Evolutionary conservation across 2,329 filamentous ascomycete genomes (phyloP), one percentile per base, ranked within the genome.

Genomic region (Stagonosporopsis rhizophila): DNA sequence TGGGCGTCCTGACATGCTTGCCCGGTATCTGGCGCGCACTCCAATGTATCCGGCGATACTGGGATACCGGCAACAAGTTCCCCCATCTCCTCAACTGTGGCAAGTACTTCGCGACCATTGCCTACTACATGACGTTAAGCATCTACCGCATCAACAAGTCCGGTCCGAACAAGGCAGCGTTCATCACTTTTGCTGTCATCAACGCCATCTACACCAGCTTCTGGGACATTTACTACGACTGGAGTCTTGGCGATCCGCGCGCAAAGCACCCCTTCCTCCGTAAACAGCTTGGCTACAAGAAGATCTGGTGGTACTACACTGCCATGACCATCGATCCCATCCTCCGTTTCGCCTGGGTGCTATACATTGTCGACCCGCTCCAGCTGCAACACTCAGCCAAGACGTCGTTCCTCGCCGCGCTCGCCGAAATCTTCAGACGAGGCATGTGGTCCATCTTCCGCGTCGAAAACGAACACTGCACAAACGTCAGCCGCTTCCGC

Each of bases 221-320:
- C 38, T 99, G 95, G 95, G 95, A 99, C 72, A 79, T 99, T 1
- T 87, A 92, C 62, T 97, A 98, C 90, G 95, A 99, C 75, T 98
- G 95, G 83, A 95, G 90, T 70, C 82, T 97, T n/a, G 83, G 94
- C 3, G 92, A 97, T 66, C 83, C 89, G 0, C 86, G 88, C 52
- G 85, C 90, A 0, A 84, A 85, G 11, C 81, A 90, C 62, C 83
- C 80, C 0, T 77, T 79, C 55, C 67, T 84, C 11, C 89, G 95
- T 6, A 86, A 94, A 56, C 88, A 90, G 8, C 83, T 95, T 0
- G 92, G 89, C 0, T 89, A 95, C 67, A 94, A 94, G 70, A 82
- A 82, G 12, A 82, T 84, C 3, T 95, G 91, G 89, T 81, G 88
- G 38, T 99, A 99, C 80, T 99, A 98, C 73, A 75, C 77, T 5